Conservation (phyloP, 768 basidiomycete species). For the Leccinum sublutescens region DNA sequence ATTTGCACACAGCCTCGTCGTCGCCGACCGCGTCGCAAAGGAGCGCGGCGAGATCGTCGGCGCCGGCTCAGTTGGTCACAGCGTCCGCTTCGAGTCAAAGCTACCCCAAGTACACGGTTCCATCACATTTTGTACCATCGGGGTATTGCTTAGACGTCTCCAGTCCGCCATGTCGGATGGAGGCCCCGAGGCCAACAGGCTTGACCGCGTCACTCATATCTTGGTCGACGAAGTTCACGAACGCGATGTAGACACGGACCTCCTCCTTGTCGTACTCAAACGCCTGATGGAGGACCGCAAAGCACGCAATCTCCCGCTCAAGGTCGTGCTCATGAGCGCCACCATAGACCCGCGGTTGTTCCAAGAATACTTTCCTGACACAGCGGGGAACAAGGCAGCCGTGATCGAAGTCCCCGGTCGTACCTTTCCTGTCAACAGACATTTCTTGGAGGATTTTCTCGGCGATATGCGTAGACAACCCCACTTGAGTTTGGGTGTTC, state of each 20-base stretch:
- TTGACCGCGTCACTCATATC: constrained; percentile 86
- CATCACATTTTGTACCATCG: constrained; percentile 91
- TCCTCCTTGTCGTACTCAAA: constrained; percentile 86
- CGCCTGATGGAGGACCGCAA: constrained; percentile 74
- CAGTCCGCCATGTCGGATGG: constrained; percentile 65
- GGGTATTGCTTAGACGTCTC: constrained; percentile 83
- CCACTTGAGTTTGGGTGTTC: constrained; percentile 59
- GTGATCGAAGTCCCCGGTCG: constrained; percentile 85
- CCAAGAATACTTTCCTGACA: constrained; percentile 80
- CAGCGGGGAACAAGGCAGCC: constrained; percentile 55
- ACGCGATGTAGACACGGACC: constrained; percentile 89
- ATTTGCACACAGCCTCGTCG: constrained; percentile 90
- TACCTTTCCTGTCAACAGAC: constrained; percentile 81
- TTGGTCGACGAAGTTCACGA: constrained; percentile 97
- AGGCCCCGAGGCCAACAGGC: constrained; percentile 30
- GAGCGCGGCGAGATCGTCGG: constrained; percentile 80
- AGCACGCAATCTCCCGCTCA: constrained; percentile 67
- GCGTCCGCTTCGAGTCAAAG: constrained; percentile 86
- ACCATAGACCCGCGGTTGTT: constrained; percentile 92
- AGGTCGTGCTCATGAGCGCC: constrained; percentile 92
- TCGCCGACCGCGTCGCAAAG: constrained; percentile 86
- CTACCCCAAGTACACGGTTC: constrained; percentile 77
- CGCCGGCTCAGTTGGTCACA: constrained; percentile 73
- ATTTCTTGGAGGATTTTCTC: constrained; percentile 79
- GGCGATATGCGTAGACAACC: constrained; percentile 43